A percentile compares a stretch with the other conserved stretches of the same genome.
These are phyloP conservation scores for Biscogniauxia marginata DNA, from an alignment of 2,329 filamentous ascomycete genomes.

Conservation along the genomic window DNA sequence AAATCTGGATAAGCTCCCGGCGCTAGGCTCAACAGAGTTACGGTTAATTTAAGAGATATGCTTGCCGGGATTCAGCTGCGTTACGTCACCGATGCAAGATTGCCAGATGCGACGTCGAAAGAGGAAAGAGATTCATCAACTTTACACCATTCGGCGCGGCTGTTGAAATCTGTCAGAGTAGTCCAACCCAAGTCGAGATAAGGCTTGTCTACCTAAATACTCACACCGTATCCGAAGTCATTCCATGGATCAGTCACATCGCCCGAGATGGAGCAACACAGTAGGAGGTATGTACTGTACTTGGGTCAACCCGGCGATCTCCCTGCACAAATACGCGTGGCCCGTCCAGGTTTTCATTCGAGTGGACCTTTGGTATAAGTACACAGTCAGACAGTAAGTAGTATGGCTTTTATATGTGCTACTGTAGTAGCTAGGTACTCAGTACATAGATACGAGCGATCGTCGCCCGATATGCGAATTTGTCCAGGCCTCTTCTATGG, in stretches of 20 bases:
- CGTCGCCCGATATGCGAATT: too few species aligned
- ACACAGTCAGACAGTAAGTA: too few species aligned
- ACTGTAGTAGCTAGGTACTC: too few species aligned
- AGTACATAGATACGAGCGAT: not conserved
- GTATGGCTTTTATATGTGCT: not conserved
- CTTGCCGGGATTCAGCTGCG: not conserved
- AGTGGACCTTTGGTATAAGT: not conserved
- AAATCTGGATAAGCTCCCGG: not conserved
- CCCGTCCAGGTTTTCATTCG: not conserved
- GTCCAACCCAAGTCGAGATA: too few species aligned
- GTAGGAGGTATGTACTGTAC: too few species aligned
- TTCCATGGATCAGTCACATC: not conserved
- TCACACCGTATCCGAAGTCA: not conserved
- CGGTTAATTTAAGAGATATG: not conserved
- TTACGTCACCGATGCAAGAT: not conserved
- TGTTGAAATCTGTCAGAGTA: too few species aligned
- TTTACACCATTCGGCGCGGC: not conserved
- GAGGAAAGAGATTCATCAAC: not conserved
- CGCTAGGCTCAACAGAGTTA: not conserved
- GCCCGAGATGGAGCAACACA: too few species aligned
- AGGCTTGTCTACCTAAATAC: not conserved
- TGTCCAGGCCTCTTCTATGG: too few species aligned
- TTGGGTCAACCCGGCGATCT: not conserved
- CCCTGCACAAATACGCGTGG: not conserved
- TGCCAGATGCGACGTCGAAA: not conserved